These are phyloP conservation scores for Mycosphaerelloides madeirae DNA, from an alignment of 2,329 filamentous ascomycete genomes.

Conservation along the genomic window DNA sequence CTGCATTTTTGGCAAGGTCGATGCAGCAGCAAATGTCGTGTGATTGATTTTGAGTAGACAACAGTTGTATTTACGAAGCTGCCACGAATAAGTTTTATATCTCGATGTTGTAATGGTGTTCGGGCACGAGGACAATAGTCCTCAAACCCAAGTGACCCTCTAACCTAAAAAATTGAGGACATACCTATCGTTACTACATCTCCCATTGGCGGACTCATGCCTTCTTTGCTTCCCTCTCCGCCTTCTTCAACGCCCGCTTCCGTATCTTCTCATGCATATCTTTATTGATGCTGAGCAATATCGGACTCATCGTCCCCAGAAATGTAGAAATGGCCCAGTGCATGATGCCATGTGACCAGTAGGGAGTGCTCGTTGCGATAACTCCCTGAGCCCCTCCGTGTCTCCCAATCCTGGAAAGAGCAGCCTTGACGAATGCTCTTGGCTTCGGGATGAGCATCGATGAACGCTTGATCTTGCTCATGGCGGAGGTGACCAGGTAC, in stretches of 20 bases:
- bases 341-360: conserved; percentile 87
- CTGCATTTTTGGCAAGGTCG: too few species aligned
- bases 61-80: too few species aligned
- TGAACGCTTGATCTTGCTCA: conserved; percentile 88
- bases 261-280: conserved; percentile 79
- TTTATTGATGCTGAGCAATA: conserved; percentile 58
- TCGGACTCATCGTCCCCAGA: conserved; percentile 53
- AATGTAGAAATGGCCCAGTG: conserved; percentile 69
- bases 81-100: too few species aligned
- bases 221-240: conserved; percentile 75
- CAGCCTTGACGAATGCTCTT: conserved; percentile 72
- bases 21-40: too few species aligned
- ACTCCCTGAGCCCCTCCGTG: conserved; percentile 73
- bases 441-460: conserved; percentile 75
- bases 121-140: too few species aligned
- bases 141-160: too few species aligned
- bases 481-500: conserved; percentile 90
- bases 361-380: conserved; percentile 82
- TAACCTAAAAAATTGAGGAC: too few species aligned
- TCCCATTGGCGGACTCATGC: too few species aligned
- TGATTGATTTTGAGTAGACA: too few species aligned
- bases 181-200: too few species aligned
- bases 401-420: conserved; percentile 73
- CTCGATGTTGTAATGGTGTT: too few species aligned
- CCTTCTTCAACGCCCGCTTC: conserved; percentile 75